These are phyloP conservation scores for Colletotrichum filicis DNA, from an alignment of 2,329 filamentous ascomycete genomes.

Conservation along the genomic window DNA sequence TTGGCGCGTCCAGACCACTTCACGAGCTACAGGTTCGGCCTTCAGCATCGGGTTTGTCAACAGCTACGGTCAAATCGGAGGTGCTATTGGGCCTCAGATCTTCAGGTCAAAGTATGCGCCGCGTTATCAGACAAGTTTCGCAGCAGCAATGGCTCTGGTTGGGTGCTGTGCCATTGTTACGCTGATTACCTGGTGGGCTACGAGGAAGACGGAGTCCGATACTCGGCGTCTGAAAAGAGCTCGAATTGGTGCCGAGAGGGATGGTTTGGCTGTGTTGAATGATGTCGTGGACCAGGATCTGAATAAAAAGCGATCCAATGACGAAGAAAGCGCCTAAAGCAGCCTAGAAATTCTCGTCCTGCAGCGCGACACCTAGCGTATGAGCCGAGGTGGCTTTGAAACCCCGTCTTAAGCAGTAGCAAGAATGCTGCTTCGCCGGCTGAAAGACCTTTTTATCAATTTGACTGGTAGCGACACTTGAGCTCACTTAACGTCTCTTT, in stretches of 20 bases:
- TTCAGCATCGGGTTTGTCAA: slow-evolving; percentile 63
- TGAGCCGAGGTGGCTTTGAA: background rate
- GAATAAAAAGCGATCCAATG: background rate
- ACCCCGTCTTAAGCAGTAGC: background rate
- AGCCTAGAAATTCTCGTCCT: background rate
- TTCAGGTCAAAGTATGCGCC: slow-evolving; percentile 57
- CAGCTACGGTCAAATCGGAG: slow-evolving; percentile 61
- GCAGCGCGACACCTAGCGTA: background rate
- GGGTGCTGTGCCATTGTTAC: slow-evolving; percentile 54
- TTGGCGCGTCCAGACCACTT: slow-evolving; percentile 60
- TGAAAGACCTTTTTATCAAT: background rate
- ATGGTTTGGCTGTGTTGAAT: slow-evolving; percentile 53
- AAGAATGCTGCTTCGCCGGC: background rate
- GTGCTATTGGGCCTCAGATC: slow-evolving; percentile 58
- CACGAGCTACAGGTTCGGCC: slow-evolving; percentile 57
- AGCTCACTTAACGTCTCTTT: too few relatives aligned
- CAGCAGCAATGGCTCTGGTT: slow-evolving; percentile 55
- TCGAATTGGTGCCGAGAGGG: slow-evolving; percentile 51
- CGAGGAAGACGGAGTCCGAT: slow-evolving; percentile 53
- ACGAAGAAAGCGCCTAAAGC: background rate
- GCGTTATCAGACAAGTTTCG: slow-evolving; percentile 56
- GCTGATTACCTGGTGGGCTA: slow-evolving; percentile 57
- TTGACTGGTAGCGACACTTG: too few relatives aligned
- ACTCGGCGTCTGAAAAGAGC: slow-evolving; percentile 56
- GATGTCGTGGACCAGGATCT: slow-evolving; percentile 48